Evolutionary conservation across 768 basidiomycete species (phyloP).

Genomic region (Hebeloma cylindrosporum): DNA sequence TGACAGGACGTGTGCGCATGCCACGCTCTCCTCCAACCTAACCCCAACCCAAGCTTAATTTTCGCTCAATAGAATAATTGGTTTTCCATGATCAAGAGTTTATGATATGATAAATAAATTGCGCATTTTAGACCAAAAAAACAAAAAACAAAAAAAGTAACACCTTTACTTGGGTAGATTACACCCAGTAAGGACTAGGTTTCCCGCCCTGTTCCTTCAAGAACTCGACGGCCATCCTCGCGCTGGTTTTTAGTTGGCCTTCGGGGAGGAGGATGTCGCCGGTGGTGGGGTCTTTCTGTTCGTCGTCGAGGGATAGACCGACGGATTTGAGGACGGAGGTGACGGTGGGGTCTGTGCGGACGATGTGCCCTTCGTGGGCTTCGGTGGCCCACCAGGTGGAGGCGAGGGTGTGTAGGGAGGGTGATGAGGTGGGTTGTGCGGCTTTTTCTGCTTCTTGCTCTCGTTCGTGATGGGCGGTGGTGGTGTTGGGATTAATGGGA

Average conservation of each 20-base stretch:
- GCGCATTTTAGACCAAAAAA: too few relatives aligned
- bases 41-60: too few relatives aligned
- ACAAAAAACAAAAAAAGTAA: not conserved
- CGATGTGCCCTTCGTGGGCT: constrained; percentile 49
- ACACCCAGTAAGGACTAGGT: constrained; percentile 33
- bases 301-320: constrained; percentile 41
- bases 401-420: constrained; percentile 46
- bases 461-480: not conserved
- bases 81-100: too few relatives aligned
- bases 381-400: constrained; percentile 59
- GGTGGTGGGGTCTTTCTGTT: constrained; percentile 22
- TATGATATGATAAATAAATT: too few relatives aligned
- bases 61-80: too few relatives aligned
- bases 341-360: constrained; percentile 49
- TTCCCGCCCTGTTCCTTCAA: constrained; percentile 30
- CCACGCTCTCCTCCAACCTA: too few relatives aligned
- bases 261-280: constrained; percentile 22
- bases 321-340: constrained; percentile 45
- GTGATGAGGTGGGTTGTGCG: too few relatives aligned
- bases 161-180: not conserved
- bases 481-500: not conserved
- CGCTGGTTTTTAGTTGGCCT: constrained; percentile 33
- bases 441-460: not conserved
- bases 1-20: too few relatives aligned
- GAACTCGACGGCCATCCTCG: constrained; percentile 31